These are phyloP conservation scores for Fagopyrum tataricum DNA, from an alignment of 148 eudicot species.

Conservation along the genomic window DNA sequence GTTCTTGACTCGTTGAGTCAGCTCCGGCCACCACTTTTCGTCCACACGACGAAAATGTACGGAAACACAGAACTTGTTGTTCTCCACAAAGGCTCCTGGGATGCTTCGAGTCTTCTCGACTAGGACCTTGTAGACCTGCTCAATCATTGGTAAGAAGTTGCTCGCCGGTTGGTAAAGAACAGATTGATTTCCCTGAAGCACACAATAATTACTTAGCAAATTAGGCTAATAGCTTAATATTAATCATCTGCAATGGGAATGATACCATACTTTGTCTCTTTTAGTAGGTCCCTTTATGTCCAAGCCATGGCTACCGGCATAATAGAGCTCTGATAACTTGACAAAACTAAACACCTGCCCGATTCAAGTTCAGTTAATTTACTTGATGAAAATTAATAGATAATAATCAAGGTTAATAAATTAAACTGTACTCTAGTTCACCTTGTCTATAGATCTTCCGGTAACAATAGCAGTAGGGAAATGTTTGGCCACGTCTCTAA, in stretches of 20 bases:
- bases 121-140: conserved; percentile 3
- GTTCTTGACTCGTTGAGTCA: conserved; percentile 52
- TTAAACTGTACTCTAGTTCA: conserved; percentile 16
- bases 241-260: background rate
- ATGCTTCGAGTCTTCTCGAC: background rate
- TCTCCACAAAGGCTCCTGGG: background rate
- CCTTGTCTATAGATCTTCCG: conserved; percentile 85
- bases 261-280: conserved; percentile 25
- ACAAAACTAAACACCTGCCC: conserved; percentile 69
- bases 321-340: conserved; percentile 67
- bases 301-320: conserved; percentile 98
- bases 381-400: background rate
- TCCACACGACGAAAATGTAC: conserved; percentile 32
- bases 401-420: background rate
- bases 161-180: background rate
- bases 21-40: conserved; percentile 73
- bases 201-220: background rate
- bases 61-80: background rate
- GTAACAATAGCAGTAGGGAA: conserved; percentile 94
- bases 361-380: background rate
- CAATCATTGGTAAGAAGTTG: background rate
- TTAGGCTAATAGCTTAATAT: background rate
- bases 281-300: conserved; percentile 71
- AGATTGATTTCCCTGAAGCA: background rate
- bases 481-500: conserved; percentile 53